These are phyloP conservation scores for Gigaspora rosea DNA, from an alignment of 192 early-diverging fungal species.

Conservation along the genomic window DNA sequence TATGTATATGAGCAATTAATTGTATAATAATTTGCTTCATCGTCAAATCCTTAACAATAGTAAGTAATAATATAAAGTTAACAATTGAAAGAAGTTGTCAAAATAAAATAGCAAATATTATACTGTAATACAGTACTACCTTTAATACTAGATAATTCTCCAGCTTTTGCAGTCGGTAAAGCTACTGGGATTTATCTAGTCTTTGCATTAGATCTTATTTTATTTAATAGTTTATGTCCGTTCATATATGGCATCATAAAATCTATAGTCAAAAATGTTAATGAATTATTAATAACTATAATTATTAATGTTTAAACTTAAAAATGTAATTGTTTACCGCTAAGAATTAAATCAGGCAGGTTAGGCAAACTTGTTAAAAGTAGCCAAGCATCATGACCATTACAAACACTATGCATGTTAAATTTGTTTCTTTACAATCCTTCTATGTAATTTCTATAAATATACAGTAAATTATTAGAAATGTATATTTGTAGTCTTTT, in stretches of 20 bases:
- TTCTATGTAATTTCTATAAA: constrained; percentile 28
- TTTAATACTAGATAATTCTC: constrained; percentile 51
- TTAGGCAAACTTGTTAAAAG: constrained; percentile 11
- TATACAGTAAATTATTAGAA: background rate
- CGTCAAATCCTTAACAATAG: constrained; percentile 47
- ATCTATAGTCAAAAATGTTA: constrained; percentile 32
- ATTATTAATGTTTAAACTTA: background rate
- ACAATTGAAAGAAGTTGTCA: no score
- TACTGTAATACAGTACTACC: no score
- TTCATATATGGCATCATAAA: constrained; percentile 66
- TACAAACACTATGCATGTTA: constrained; percentile 36
- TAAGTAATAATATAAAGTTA: no score
- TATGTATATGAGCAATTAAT: constrained; percentile 54
- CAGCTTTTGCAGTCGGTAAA: constrained; percentile 54
- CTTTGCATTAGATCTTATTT: constrained; percentile 38
- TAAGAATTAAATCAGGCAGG: constrained; percentile 37
- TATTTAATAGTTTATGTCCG: constrained; percentile 52
- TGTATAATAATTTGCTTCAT: constrained; percentile 65
- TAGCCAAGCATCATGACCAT: constrained; percentile 42
- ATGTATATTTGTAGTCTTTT: no score
- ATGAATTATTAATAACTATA: no score
- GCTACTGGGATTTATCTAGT: constrained; percentile 55
- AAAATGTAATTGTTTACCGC: constrained; percentile 32
- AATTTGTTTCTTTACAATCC: constrained; percentile 41
- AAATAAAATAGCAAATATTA: no score